Conservation (phyloP, 495 filamentous ascomycete species). For the Aspergillus campestris region DNA sequence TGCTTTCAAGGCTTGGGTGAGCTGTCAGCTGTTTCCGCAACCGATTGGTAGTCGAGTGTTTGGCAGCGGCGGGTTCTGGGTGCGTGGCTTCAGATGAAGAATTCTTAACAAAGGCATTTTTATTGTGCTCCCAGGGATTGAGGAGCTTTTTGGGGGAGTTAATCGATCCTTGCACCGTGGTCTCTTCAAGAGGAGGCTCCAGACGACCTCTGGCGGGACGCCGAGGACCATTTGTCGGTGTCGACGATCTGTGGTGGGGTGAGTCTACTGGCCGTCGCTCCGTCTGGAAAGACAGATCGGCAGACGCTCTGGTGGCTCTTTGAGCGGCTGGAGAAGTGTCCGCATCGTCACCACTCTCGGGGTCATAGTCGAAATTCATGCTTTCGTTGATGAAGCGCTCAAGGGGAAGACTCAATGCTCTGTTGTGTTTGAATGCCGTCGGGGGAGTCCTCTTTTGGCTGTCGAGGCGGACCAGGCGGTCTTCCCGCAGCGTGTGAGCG, state of each 20-base stretch:
- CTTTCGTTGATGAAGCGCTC: constrained; percentile 41
- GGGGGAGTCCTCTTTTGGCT: constrained; percentile 17
- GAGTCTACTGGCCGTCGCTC: constrained; percentile 1
- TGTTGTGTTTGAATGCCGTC: constrained; percentile 19
- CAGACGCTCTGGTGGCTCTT: constrained; percentile 3
- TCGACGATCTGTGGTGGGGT: constrained; percentile 4
- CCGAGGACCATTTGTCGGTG: constrained; percentile 8
- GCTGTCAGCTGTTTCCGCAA: constrained; percentile 27
- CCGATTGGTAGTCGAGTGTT: constrained; percentile 18
- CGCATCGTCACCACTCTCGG: constrained; percentile 7
- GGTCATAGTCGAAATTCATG: constrained; percentile 21
- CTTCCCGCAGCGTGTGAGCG: constrained; percentile 28
- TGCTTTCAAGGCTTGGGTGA: constrained; percentile 32
- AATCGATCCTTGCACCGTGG: constrained; percentile 2
- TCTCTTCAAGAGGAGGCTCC: constrained; percentile 11
- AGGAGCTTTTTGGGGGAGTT: not conserved
- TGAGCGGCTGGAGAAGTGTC: constrained; percentile 1
- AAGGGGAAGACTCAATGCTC: constrained; percentile 33
- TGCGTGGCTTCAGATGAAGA: constrained; percentile 7
- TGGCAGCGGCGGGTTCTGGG: constrained; percentile 9
- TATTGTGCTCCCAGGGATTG: constrained; percentile 10
- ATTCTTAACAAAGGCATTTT: constrained; percentile 9
- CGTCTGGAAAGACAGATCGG: not conserved
- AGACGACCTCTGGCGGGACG: constrained; percentile 11
- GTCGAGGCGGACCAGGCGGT: constrained; percentile 24